Percentiles rank a stretch among this genome's conserved stretches.
phyloP scores from a whole-genome alignment of 2,329 filamentous ascomycete species.

The Venturia effusa region DNA sequence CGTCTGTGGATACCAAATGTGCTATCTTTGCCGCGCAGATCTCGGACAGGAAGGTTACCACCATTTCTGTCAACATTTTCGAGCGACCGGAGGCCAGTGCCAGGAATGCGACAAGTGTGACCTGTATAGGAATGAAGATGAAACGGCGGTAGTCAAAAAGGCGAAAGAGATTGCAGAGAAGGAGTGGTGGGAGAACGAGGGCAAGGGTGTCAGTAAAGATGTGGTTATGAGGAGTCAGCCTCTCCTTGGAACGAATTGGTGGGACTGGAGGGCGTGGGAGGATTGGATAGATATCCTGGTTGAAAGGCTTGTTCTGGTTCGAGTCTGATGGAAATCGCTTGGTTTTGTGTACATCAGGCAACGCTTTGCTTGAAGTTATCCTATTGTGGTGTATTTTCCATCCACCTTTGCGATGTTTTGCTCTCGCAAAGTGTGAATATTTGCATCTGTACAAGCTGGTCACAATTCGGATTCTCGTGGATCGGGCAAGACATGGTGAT shows the following conservation, averaged over 20 bases:
- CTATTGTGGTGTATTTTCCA: not conserved
- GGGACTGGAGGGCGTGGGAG: slow-evolving; percentile 12
- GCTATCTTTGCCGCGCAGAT: slow-evolving; percentile 75
- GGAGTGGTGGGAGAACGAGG: slow-evolving; percentile 31
- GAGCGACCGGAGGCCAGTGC: slow-evolving; percentile 67
- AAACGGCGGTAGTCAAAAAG: slow-evolving; percentile 29
- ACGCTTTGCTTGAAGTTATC: not conserved
- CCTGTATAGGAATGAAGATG: slow-evolving; percentile 38
- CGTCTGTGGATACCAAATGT: slow-evolving; percentile 95
- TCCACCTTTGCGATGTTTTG: not conserved
- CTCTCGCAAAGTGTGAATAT: not conserved
- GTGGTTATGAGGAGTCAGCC: slow-evolving; percentile 3
- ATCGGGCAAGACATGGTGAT: not conserved
- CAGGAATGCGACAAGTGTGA: slow-evolving; percentile 57
- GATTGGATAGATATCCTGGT: slow-evolving; percentile 16
- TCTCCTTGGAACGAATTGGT: not conserved
- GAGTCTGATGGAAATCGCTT: not conserved
- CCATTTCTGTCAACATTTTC: slow-evolving; percentile 95
- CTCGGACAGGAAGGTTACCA: slow-evolving; percentile 63
- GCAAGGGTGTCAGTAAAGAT: slow-evolving; percentile 7
- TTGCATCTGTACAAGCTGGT: not conserved
- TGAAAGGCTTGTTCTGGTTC: slow-evolving; percentile 14
- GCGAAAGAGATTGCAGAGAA: slow-evolving; percentile 33
- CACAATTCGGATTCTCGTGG: not conserved
- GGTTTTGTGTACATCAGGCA: not conserved